Percentiles rank a stretch among this genome's conserved stretches.
Conservation (phyloP, 2,329 filamentous ascomycete species). For the Penicillium fuscoglaucum region DNA sequence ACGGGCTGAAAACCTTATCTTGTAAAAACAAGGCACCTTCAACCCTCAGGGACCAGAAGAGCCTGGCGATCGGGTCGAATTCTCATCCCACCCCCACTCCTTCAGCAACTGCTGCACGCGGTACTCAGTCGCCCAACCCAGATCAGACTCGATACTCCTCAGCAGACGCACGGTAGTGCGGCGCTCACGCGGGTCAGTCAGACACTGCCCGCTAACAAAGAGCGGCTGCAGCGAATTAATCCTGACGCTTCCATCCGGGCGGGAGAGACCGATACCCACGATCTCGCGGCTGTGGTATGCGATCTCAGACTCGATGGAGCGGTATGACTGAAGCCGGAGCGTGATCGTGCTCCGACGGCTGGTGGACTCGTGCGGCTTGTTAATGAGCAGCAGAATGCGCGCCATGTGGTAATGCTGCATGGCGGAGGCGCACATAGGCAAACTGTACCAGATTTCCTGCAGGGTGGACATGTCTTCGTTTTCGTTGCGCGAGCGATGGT, state of each 20-base stretch:
- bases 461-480: slow-evolving; percentile 44
- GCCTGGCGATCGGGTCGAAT: slow-evolving; percentile 9
- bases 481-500: slow-evolving; percentile 28
- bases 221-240: slow-evolving; percentile 63
- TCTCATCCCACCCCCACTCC: slow-evolving; percentile 42
- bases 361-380: slow-evolving; percentile 46
- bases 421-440: slow-evolving; percentile 65
- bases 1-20: background rate
- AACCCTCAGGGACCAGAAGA: slow-evolving; percentile 11
- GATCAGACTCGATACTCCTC: slow-evolving; percentile 60
- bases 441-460: slow-evolving; percentile 63
- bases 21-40: background rate
- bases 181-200: slow-evolving; percentile 56
- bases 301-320: slow-evolving; percentile 57
- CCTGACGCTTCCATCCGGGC: slow-evolving; percentile 59
- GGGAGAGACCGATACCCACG: slow-evolving; percentile 59
- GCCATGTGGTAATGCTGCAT: slow-evolving; percentile 53
- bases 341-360: slow-evolving; percentile 54
- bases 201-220: slow-evolving; percentile 63
- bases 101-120: slow-evolving; percentile 55
- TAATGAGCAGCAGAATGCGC: slow-evolving; percentile 44
- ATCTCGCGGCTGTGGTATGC: slow-evolving; percentile 62
- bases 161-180: slow-evolving; percentile 57
- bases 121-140: slow-evolving; percentile 65
- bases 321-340: slow-evolving; percentile 58